Conservation (phyloP, 2,329 filamentous ascomycete genomes). For the Xylaria arbuscula region DNA sequence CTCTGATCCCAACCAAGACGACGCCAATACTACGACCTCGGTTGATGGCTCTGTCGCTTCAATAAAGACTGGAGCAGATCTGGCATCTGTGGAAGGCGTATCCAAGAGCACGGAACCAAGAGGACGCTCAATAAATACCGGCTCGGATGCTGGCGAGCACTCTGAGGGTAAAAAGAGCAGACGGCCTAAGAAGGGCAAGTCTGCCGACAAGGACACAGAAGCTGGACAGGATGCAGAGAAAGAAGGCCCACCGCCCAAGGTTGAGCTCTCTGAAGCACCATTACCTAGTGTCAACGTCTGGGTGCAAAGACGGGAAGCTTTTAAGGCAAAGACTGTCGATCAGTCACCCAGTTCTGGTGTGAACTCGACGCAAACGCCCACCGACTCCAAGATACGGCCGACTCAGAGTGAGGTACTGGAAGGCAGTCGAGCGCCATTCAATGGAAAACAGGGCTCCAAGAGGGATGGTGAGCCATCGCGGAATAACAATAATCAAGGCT, state of each 20-base stretch:
- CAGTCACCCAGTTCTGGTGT: conserved; percentile 14
- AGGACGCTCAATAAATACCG: conserved; percentile 70
- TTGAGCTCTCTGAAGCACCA: conserved; percentile 81
- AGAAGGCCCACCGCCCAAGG: conserved; percentile 69
- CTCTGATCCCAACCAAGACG: conserved; percentile 40
- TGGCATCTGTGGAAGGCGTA: conserved; percentile 38
- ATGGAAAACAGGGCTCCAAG: conserved; percentile 56
- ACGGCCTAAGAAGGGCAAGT: conserved; percentile 71
- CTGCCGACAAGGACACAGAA: conserved; percentile 65
- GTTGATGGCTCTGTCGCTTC: conserved; percentile 36
- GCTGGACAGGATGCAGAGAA: conserved; percentile 63
- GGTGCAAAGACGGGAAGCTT: conserved; percentile 76
- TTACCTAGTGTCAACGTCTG: conserved; percentile 88
- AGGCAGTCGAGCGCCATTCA: conserved; percentile 47
- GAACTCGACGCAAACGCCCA: conserved; percentile 14
- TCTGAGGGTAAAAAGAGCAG: conserved; percentile 71
- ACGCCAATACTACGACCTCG: conserved; percentile 30
- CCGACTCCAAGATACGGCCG: conserved; percentile 41
- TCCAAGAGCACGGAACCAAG: conserved; percentile 57
- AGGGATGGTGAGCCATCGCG: conserved; percentile 57
- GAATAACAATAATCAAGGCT: conserved; percentile 53
- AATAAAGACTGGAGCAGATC: conserved; percentile 39
- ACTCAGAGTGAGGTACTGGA: conserved; percentile 45
- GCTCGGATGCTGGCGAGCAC: conserved; percentile 75
- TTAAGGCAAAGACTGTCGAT: conserved; percentile 59